phyloP scores from a whole-genome alignment of 495 filamentous ascomycete species.

The Penicillium fimorum region DNA sequence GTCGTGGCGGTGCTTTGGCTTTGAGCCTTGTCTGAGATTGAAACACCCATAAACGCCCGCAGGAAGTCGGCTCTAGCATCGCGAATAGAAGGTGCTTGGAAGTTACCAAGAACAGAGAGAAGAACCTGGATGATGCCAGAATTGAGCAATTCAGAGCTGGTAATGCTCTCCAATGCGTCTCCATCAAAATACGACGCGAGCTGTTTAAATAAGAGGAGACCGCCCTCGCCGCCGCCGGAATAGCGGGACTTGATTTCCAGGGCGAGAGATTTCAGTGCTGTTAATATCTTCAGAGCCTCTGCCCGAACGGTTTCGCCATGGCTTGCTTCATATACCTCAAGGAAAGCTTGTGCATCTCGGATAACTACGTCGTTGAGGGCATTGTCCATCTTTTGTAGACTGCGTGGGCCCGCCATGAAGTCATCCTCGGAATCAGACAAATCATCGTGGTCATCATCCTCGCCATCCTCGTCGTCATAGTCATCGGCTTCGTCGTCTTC shows the following conservation, averaged over 20 bases:
- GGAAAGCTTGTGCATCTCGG: slow-evolving; percentile 72
- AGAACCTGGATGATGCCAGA: slow-evolving; percentile 85
- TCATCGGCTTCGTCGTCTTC: slow-evolving; percentile 54
- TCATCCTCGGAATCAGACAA: slow-evolving; percentile 68
- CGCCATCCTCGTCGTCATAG: slow-evolving; percentile 57
- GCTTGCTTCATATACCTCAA: slow-evolving; percentile 77
- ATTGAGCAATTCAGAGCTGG: slow-evolving; percentile 91
- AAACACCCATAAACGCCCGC: slow-evolving; percentile 88
- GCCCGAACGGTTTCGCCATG: slow-evolving; percentile 68
- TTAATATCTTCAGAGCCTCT: slow-evolving; percentile 73
- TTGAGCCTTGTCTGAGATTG: slow-evolving; percentile 58
- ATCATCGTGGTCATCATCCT: slow-evolving; percentile 61
- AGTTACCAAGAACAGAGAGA: slow-evolving; percentile 75
- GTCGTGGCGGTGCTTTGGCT: slow-evolving; percentile 67
- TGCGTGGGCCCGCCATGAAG: slow-evolving; percentile 49
- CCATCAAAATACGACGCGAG: slow-evolving; percentile 87
- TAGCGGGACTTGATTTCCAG: slow-evolving; percentile 69
- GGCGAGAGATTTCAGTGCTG: slow-evolving; percentile 68
- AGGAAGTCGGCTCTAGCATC: slow-evolving; percentile 79
- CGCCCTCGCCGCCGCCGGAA: slow-evolving; percentile 46
- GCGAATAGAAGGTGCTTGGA: slow-evolving; percentile 40
- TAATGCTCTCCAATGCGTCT: slow-evolving; percentile 85
- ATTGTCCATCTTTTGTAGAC: slow-evolving; percentile 50
- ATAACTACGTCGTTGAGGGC: slow-evolving; percentile 72
- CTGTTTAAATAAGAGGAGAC: slow-evolving; percentile 65